Evolutionary conservation across 768 basidiomycete genomes (phyloP).

Genomic region (Crassisporium funariophilum): DNA sequence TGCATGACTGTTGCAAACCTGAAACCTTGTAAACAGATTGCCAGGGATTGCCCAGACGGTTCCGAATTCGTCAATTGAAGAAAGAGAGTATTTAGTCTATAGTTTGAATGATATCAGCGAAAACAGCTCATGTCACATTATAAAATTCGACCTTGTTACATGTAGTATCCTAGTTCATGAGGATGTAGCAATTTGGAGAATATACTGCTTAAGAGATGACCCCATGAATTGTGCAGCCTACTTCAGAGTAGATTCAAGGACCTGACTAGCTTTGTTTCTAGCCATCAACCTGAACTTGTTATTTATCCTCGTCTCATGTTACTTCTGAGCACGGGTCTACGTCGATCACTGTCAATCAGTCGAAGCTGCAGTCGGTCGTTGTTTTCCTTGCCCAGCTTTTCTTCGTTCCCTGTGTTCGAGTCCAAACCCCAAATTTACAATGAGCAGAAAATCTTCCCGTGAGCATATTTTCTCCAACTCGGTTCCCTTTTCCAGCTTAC

Average conservation of each 20-base stretch:
- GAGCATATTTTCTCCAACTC: slow-evolving; percentile 33
- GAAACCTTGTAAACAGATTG: slow-evolving; percentile 45
- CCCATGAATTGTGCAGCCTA: no score
- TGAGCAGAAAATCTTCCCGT: slow-evolving; percentile 90
- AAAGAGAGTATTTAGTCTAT: background rate
- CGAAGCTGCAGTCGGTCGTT: slow-evolving; percentile 31
- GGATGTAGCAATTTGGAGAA: background rate
- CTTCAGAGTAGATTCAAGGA: no score
- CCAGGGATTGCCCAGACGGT: slow-evolving; percentile 64
- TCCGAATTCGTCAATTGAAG: slow-evolving; percentile 51
- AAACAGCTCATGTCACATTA: background rate
- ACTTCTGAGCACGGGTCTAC: slow-evolving; percentile 12
- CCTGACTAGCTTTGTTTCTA: no score
- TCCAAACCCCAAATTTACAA: slow-evolving; percentile 66
- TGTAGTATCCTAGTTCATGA: no score
- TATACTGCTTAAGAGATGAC: background rate
- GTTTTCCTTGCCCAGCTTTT: slow-evolving; percentile 55
- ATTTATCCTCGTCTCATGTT: slow-evolving; percentile 11
- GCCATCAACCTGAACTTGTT: no score
- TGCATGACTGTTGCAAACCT: background rate
- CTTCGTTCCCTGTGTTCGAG: slow-evolving; percentile 43
- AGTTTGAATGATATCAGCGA: slow-evolving; percentile 1
- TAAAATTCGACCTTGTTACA: background rate
- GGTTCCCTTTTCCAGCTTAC: slow-evolving; percentile 9
- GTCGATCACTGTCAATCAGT: slow-evolving; percentile 8